Conservation (phyloP, 257 asterid species). For the Salvia splendens region DNA sequence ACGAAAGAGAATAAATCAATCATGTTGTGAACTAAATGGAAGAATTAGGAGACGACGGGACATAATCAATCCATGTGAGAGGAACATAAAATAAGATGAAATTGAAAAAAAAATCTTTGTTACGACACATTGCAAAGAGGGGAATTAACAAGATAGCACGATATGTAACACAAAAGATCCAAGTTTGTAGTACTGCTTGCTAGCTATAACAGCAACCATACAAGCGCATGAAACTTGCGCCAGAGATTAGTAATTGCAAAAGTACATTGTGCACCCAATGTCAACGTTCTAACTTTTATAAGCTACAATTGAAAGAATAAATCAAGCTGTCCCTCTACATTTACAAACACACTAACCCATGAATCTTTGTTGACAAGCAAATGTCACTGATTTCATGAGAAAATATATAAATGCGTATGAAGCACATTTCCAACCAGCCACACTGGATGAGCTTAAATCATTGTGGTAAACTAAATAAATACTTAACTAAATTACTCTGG, state of each 20-base stretch:
- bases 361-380: neutral
- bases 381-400: neutral
- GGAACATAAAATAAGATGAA: neutral
- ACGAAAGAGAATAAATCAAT: conserved; percentile 5
- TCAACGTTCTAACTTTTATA: neutral
- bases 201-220: conserved; percentile 16
- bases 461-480: neutral
- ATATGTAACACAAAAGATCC: neutral
- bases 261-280: neutral
- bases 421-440: neutral
- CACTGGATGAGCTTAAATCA: conserved; percentile 1
- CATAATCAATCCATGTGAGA: neutral
- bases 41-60: neutral
- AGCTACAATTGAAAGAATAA: neutral
- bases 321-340: conserved; percentile 2
- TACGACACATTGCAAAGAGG: neutral
- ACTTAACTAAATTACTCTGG: neutral
- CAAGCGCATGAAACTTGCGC: conserved; percentile 1
- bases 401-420: too few relatives aligned
- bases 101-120: neutral
- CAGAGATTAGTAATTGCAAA: neutral
- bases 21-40: neutral
- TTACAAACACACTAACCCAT: neutral
- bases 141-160: neutral
- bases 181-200: conserved; percentile 5